Evolutionary conservation across 2,329 filamentous ascomycete genomes (phyloP).

Genomic region (Zymoseptoria ardabiliae): DNA sequence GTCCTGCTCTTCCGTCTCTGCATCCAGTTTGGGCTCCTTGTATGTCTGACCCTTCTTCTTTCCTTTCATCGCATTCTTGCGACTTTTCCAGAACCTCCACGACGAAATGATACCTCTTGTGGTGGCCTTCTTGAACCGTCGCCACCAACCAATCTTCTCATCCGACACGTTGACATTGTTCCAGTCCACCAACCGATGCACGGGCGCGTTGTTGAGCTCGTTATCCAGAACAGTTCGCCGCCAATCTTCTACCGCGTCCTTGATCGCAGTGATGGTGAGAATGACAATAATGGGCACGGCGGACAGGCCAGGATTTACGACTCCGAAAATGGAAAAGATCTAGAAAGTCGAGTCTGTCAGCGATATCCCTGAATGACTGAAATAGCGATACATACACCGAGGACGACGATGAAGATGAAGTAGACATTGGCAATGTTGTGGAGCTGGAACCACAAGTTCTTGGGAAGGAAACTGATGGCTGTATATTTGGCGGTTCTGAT

Average conservation of each 20-base stretch:
- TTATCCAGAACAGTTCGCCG: conserved; percentile 84
- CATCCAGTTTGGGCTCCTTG: conserved; percentile 41
- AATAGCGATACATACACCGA: conserved; percentile 61
- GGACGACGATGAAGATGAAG: conserved; percentile 92
- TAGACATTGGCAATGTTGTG: conserved; percentile 98
- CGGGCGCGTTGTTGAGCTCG: conserved; percentile 90
- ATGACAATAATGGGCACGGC: conserved; percentile 91
- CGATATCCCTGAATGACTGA: neutral
- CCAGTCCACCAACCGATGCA: conserved; percentile 83
- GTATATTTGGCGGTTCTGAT: conserved; percentile 98
- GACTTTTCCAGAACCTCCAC: conserved; percentile 41
- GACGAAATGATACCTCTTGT: conserved; percentile 54
- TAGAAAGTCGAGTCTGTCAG: conserved; percentile 9
- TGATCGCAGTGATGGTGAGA: conserved; percentile 77
- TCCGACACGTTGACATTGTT: conserved; percentile 88
- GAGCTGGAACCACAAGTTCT: conserved; percentile 96
- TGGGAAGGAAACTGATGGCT: conserved; percentile 85
- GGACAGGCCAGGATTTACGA: conserved; percentile 79
- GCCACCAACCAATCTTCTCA: conserved; percentile 79
- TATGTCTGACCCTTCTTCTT: conserved; percentile 41
- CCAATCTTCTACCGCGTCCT: conserved; percentile 94
- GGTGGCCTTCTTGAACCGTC: conserved; percentile 81
- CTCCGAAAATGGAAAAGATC: conserved; percentile 96
- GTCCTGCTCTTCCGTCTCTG: conserved; percentile 39
- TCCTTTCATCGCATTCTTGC: conserved; percentile 34